These are phyloP conservation scores for Saturnispora hagleri DNA, from an alignment of 805 yeast genomes.

Conservation along the genomic window DNA sequence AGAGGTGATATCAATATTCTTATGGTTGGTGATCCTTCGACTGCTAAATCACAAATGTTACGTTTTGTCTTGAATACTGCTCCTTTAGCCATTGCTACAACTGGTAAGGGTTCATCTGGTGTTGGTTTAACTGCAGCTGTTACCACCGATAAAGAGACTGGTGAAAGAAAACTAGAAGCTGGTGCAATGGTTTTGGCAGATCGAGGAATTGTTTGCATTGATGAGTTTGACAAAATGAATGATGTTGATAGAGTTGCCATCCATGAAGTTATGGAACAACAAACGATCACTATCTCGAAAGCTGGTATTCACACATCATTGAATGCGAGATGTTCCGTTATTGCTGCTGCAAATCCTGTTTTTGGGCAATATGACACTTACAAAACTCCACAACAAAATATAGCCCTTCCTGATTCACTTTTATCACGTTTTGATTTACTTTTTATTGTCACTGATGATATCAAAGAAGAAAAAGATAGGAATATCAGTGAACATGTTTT, in stretches of 20 bases:
- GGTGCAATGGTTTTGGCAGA: constrained; percentile 99
- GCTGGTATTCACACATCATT: constrained; percentile 97
- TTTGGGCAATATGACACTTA: constrained; percentile 94
- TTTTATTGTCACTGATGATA: constrained; percentile 94
- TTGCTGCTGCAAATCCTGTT: constrained; percentile 97
- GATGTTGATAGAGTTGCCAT: constrained; percentile 96
- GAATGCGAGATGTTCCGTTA: constrained; percentile 92
- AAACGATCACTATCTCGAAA: constrained; percentile 94
- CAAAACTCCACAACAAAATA: constrained; percentile 92
- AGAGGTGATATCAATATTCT: constrained; percentile 95
- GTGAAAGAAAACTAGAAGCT: constrained; percentile 92
- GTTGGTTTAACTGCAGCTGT: constrained; percentile 99
- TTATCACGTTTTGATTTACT: constrained; percentile 93
- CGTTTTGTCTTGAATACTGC: constrained; percentile 94
- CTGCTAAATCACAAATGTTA: constrained; percentile 93
- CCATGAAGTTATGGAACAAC: constrained; percentile 99
- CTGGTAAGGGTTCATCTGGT: constrained; percentile 99
- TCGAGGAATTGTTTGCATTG: constrained; percentile 95
- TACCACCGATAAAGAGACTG: constrained; percentile 91
- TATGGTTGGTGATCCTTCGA: constrained; percentile 98
- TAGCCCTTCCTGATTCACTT: constrained; percentile 93
- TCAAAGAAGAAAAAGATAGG: constrained; percentile 76
- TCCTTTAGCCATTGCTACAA: constrained; percentile 90
- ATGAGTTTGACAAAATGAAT: constrained; percentile 97
- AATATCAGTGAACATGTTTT: constrained; percentile 88